Evolutionary conservation across 169 alveolate genomes (phyloP).

Genomic region (Plasmodium gaboni): DNA sequence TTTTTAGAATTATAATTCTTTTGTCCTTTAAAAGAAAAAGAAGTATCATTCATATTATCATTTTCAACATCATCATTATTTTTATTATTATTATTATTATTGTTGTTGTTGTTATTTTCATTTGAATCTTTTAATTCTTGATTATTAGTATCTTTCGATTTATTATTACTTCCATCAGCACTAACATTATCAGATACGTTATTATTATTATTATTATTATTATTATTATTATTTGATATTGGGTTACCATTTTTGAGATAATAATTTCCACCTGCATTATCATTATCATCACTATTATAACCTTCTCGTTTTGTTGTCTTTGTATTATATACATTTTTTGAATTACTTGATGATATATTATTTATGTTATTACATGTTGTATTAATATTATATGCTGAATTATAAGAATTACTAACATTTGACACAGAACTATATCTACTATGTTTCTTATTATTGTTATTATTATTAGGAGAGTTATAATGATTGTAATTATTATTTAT

Average conservation of each 20-base stretch:
- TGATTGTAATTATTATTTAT: not conserved
- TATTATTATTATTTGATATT: not conserved
- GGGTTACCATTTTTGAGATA: not conserved
- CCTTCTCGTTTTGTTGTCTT: conserved; percentile 20
- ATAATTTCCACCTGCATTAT: conserved; percentile 9
- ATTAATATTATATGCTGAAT: conserved; percentile 8
- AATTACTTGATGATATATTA: not conserved
- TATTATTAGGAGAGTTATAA: not conserved
- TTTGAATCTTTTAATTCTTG: not conserved
- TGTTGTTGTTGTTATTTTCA: not conserved
- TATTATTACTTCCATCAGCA: not conserved
- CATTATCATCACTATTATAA: conserved; percentile 18
- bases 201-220: conserved; percentile 8
- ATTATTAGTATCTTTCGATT: conserved; percentile 2
- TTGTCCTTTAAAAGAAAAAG: conserved; percentile 1
- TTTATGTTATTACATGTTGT: conserved; percentile 1
- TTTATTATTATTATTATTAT: not conserved
- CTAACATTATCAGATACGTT: not conserved
- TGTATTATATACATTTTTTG: conserved; percentile 26
- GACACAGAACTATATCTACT: conserved; percentile 10
- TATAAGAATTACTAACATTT: conserved; percentile 18
- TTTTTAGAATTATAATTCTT: conserved; percentile 5
- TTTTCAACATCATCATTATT: not conserved
- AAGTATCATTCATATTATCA: not conserved
- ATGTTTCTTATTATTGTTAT: conserved; percentile 11